Evolutionary conservation across 106 monocot species (phyloP).

Genomic region (Dendrobium officinale): DNA sequence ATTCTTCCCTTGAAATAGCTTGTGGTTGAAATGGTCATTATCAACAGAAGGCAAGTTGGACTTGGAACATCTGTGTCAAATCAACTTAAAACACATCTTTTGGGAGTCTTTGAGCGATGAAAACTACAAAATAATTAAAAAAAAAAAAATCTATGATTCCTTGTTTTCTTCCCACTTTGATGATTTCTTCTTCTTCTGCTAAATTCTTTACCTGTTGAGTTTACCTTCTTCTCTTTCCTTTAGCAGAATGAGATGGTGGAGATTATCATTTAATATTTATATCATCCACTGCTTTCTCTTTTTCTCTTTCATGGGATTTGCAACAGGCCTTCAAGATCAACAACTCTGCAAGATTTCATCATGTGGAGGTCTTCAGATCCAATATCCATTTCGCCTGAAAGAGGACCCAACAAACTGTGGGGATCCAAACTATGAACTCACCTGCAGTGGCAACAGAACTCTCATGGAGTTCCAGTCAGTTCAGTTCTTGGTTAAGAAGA

Average conservation of each 20-base stretch:
- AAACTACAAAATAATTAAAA: too few species aligned
- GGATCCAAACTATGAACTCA: conserved; percentile 4
- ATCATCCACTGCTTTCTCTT: background rate
- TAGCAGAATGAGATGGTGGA: background rate
- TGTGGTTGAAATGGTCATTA: too few species aligned
- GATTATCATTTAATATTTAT: background rate
- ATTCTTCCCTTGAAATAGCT: too few species aligned
- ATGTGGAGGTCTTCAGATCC: background rate
- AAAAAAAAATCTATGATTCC: too few species aligned
- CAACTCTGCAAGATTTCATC: background rate
- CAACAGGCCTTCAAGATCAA: background rate
- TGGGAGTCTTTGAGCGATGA: too few species aligned
- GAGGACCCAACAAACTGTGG: conserved; percentile 5
- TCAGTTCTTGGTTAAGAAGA: conserved; percentile 6
- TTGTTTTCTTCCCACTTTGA: too few species aligned
- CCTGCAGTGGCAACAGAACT: conserved; percentile 7
- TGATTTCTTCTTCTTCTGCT: too few species aligned
- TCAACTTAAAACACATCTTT: too few species aligned
- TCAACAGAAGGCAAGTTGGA: too few species aligned
- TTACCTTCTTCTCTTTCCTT: background rate
- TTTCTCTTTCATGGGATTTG: background rate
- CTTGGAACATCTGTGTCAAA: too few species aligned
- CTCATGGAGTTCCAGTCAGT: background rate
- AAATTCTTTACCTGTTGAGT: background rate
- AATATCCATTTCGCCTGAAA: conserved; percentile 4